These are phyloP conservation scores for Jamesozyma piceae DNA, from an alignment of 805 yeast species.

Conservation along the genomic window DNA sequence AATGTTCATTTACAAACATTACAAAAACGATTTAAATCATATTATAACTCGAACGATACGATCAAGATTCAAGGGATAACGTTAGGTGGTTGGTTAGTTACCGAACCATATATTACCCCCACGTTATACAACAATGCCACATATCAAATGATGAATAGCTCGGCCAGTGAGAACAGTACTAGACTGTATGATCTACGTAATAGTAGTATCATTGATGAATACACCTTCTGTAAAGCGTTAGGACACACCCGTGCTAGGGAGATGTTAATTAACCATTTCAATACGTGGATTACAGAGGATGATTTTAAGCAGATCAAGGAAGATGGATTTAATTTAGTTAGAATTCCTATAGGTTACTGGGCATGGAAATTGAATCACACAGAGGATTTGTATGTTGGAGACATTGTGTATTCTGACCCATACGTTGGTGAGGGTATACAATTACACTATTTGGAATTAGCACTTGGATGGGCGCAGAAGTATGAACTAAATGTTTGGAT, in stretches of 20 bases:
- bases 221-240: slow-evolving; percentile 39
- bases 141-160: slow-evolving; percentile 12
- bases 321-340: slow-evolving; percentile 57
- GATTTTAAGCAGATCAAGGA: slow-evolving; percentile 45
- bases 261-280: slow-evolving; percentile 46
- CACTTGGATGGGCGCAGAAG: slow-evolving; percentile 57
- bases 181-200: slow-evolving; percentile 3
- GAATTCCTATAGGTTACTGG: slow-evolving; percentile 80
- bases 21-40: slow-evolving; percentile 6
- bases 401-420: slow-evolving; percentile 40
- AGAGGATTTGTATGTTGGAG: slow-evolving; percentile 8
- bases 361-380: slow-evolving; percentile 41
- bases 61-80: slow-evolving; percentile 35
- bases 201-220: slow-evolving; percentile 46
- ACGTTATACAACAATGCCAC: slow-evolving; percentile 36
- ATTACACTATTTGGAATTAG: slow-evolving; percentile 51
- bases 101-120: slow-evolving; percentile 66
- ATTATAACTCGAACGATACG: slow-evolving; percentile 1
- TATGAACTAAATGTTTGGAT: slow-evolving; percentile 59
- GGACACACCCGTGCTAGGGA: slow-evolving; percentile 39
- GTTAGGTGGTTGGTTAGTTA: slow-evolving; percentile 64
- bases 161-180: slow-evolving; percentile 15
- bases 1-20: background rate
- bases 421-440: slow-evolving; percentile 51
- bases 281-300: slow-evolving; percentile 46